phyloP scores from a whole-genome alignment of 352 stramenopile species.

The Globisporangium alternatum region DNA sequence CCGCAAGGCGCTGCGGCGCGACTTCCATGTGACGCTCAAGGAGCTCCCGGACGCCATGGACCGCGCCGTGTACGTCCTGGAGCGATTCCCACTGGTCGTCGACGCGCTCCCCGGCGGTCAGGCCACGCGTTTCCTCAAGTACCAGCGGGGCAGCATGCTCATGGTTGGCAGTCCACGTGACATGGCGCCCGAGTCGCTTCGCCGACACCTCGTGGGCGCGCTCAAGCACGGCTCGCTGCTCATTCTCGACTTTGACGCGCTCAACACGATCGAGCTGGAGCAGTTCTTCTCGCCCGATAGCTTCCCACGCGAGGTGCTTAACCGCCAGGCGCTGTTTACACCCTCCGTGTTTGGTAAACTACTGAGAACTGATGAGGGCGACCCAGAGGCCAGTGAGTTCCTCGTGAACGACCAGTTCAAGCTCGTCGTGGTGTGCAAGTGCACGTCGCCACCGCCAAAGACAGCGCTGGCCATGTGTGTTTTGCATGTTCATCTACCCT shows the following conservation, averaged over 20 bases:
- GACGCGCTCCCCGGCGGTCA: conserved; percentile 61
- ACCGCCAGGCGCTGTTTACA: conserved; percentile 61
- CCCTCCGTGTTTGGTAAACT: conserved; percentile 55
- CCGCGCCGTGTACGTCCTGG: conserved; percentile 77
- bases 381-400: conserved; percentile 57
- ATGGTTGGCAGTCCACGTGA: conserved; percentile 68
- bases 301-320: conserved; percentile 76
- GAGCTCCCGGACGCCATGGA: conserved; percentile 85
- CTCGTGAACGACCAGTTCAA: conserved; percentile 85
- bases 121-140: conserved; percentile 86
- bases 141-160: conserved; percentile 86
- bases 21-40: conserved; percentile 65
- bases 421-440: conserved; percentile 69
- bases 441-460: conserved; percentile 35
- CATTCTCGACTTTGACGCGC: conserved; percentile 72
- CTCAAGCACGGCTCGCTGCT: conserved; percentile 72
- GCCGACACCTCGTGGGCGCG: conserved; percentile 66
- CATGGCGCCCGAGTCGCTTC: conserved; percentile 64
- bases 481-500: conserved; percentile 37
- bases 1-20: conserved; percentile 22
- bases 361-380: conserved; percentile 43
- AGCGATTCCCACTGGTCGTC: conserved; percentile 87
- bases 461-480: conserved; percentile 70
- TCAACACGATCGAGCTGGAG: conserved; percentile 68
- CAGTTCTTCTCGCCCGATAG: conserved; percentile 62